Percentiles rank a stretch among this genome's conserved stretches.
Conservation (phyloP, 345 rosid species). For the Reutealis trisperma region DNA sequence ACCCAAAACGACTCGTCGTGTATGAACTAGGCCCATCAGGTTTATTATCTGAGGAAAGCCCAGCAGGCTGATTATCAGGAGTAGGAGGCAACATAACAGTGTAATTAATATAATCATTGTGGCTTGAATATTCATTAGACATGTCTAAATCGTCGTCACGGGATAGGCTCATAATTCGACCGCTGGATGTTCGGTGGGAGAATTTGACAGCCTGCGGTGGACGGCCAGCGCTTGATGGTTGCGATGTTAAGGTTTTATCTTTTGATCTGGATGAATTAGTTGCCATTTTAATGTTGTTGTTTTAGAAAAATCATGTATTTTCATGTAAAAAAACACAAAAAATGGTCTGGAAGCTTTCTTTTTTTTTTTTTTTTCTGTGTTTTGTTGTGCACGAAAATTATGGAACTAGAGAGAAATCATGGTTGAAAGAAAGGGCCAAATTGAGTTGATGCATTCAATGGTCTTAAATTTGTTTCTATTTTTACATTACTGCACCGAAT, state of each 20-base stretch:
- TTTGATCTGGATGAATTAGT: constrained; percentile 34
- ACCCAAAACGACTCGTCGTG: constrained; percentile 29
- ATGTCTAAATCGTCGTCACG: constrained; percentile 75
- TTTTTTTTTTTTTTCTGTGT: too few relatives aligned
- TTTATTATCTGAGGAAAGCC: constrained; percentile 35
- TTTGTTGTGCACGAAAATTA: constrained; percentile 2
- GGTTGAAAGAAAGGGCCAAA: constrained; percentile 16
- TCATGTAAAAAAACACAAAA: constrained; percentile 3
- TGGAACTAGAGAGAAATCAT: constrained; percentile 6
- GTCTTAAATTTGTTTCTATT: constrained; percentile 22
- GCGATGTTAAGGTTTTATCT: constrained; percentile 42
- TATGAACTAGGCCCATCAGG: constrained; percentile 26
- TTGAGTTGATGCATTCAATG: constrained; percentile 21
- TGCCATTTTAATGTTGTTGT: constrained; percentile 30
- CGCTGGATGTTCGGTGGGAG: constrained; percentile 66
- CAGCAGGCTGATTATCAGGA: constrained; percentile 85
- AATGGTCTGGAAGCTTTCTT: background rate
- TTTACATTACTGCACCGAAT: constrained; percentile 21
- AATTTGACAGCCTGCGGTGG: constrained; percentile 68
- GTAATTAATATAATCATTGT: constrained; percentile 79
- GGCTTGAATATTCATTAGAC: constrained; percentile 64
- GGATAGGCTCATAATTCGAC: constrained; percentile 63
- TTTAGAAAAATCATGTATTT: background rate
- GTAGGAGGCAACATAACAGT: constrained; percentile 95
- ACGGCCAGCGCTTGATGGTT: constrained; percentile 45